Conservation (phyloP, 805 yeast species). For the Wickerhamomyces mucosus region DNA sequence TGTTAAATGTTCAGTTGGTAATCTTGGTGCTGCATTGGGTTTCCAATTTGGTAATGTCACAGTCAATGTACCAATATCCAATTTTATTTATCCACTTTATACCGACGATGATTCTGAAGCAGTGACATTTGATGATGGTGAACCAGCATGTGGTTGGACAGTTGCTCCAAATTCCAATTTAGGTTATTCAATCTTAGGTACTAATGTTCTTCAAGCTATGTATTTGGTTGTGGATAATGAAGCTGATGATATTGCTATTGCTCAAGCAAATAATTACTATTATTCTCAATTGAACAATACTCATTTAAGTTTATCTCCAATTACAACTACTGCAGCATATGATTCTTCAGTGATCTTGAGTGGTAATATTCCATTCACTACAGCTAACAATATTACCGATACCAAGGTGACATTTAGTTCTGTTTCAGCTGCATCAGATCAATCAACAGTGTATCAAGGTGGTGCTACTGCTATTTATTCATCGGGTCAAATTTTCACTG, state of each 20-base stretch:
- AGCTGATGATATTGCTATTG: conserved; percentile 45
- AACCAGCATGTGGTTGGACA: conserved; percentile 45
- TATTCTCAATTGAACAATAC: conserved; percentile 1
- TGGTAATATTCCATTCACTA: conserved; percentile 44
- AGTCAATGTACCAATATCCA: conserved; percentile 39
- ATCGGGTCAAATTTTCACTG: conserved; percentile 11
- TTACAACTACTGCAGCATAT: conserved; percentile 3
- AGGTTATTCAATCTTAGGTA: conserved; percentile 50
- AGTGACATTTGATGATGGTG: conserved; percentile 44
- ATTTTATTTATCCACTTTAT: conserved; percentile 33
- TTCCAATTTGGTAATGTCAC: conserved; percentile 44
- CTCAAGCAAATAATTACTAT: conserved; percentile 29
- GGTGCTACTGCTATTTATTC: conserved; percentile 8
- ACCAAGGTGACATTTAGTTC: conserved; percentile 6
- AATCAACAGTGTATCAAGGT: conserved; percentile 2
- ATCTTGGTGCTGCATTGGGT: conserved; percentile 39
- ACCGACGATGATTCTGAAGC: conserved; percentile 12
- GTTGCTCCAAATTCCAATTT: conserved; percentile 36
- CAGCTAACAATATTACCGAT: conserved; percentile 19
- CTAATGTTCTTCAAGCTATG: conserved; percentile 41
- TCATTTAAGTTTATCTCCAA: conserved; percentile 1
- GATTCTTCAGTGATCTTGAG: conserved; percentile 24
- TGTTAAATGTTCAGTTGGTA: conserved; percentile 46
- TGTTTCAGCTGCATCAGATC: not conserved
- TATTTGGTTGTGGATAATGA: conserved; percentile 61